Conservation (phyloP, 768 basidiomycete species). For the Rhodocollybia butyracea region DNA sequence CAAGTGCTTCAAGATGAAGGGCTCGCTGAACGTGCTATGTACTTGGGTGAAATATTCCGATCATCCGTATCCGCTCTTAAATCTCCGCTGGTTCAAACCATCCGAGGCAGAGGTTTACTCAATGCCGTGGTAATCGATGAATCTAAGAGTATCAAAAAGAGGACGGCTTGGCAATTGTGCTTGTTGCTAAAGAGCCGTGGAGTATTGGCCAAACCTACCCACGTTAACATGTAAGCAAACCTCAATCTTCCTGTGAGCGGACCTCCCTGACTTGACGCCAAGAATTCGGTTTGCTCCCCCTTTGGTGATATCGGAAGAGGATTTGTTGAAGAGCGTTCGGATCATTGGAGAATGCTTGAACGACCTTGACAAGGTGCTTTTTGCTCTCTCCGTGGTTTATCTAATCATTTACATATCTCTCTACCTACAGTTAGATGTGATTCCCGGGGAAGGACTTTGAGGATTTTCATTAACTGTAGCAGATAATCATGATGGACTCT, state of each 20-base stretch:
- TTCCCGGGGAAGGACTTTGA: slow-evolving; percentile 55
- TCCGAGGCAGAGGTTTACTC: slow-evolving; percentile 84
- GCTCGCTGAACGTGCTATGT: slow-evolving; percentile 75
- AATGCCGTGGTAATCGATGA: slow-evolving; percentile 96
- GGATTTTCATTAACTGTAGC: not conserved
- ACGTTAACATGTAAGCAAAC: slow-evolving; percentile 87
- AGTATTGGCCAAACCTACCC: slow-evolving; percentile 94
- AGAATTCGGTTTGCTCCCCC: slow-evolving; percentile 98
- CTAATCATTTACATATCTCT: slow-evolving; percentile 6
- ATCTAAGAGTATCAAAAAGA: slow-evolving; percentile 64
- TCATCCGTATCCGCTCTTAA: slow-evolving; percentile 52
- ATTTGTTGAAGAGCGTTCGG: slow-evolving; percentile 68
- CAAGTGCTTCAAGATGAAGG: slow-evolving; percentile 88
- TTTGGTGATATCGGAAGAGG: slow-evolving; percentile 87
- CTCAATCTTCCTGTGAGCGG: too few species aligned
- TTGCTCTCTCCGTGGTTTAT: not conserved
- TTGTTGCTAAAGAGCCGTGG: slow-evolving; percentile 88
- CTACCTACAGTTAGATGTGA: slow-evolving; percentile 34
- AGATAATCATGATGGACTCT: not conserved
- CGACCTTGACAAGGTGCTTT: slow-evolving; percentile 75
- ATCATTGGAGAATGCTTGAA: slow-evolving; percentile 74
- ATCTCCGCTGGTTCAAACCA: slow-evolving; percentile 69
- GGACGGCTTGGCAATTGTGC: slow-evolving; percentile 96
- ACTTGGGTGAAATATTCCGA: slow-evolving; percentile 82
- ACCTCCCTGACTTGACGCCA: not conserved